A percentile compares a stretch with the other conserved stretches of the same genome.
phyloP scores from a whole-genome alignment of 208 protist species.

The Trypanosoma melophagium region DNA sequence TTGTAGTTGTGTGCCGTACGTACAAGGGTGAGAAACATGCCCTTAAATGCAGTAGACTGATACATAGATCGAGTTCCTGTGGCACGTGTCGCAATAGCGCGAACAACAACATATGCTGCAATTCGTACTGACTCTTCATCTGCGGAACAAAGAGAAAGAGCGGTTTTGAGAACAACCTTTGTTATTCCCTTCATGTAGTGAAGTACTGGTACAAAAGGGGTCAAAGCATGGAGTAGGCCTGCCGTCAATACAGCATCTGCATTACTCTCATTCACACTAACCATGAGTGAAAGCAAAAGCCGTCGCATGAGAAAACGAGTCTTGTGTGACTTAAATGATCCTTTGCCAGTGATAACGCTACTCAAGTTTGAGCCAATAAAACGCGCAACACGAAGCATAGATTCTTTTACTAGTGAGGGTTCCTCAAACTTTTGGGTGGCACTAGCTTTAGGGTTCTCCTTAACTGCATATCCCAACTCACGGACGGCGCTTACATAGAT shows the following conservation, averaged over 20 bases:
- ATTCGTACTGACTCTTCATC: constrained; percentile 81
- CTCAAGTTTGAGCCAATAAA: constrained; percentile 58
- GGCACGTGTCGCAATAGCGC: constrained; percentile 82
- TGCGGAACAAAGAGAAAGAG: constrained; percentile 68
- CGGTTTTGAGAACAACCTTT: constrained; percentile 67
- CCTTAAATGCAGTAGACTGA: constrained; percentile 90
- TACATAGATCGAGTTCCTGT: constrained; percentile 90
- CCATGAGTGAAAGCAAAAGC: constrained; percentile 62
- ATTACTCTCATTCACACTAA: constrained; percentile 61
- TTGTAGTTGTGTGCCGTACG: constrained; percentile 82
- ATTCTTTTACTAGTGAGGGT: constrained; percentile 85
- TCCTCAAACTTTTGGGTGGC: constrained; percentile 87
- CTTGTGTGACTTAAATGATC: constrained; percentile 73
- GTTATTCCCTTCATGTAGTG: constrained; percentile 88
- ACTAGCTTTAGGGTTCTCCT: constrained; percentile 63
- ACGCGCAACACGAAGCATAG: constrained; percentile 66
- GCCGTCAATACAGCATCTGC: constrained; percentile 60
- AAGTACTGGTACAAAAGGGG: constrained; percentile 83
- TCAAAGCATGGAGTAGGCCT: constrained; percentile 71
- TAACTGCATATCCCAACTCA: constrained; percentile 73
- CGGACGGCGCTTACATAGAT: constrained; percentile 81
- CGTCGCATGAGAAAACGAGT: constrained; percentile 78
- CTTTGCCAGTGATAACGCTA: constrained; percentile 80
- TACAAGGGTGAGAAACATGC: constrained; percentile 92
- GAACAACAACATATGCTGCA: constrained; percentile 86